Conservation (phyloP, 306 rosid genomes). For the Lablab purpureus region DNA sequence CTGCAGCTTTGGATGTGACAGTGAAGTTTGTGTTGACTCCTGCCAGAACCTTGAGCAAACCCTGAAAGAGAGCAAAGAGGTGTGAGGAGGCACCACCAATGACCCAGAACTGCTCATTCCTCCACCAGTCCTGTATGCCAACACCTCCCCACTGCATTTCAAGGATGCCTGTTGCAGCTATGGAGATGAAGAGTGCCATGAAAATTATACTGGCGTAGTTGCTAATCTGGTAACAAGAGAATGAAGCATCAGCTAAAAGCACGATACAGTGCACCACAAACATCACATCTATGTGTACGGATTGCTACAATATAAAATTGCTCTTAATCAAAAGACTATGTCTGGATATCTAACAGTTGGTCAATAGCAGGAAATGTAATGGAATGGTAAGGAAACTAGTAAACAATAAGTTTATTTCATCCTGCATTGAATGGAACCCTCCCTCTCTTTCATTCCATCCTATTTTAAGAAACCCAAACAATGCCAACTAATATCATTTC, state of each 20-base stretch:
- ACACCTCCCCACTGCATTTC: conserved; percentile 99
- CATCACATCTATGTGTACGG: background rate
- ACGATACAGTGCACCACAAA: background rate
- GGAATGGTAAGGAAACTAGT: background rate
- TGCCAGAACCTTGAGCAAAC: conserved; percentile 91
- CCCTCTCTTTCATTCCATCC: background rate
- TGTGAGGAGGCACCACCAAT: conserved; percentile 91
- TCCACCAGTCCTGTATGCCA: conserved; percentile 97
- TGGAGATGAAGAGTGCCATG: conserved; percentile 87
- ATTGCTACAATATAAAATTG: conserved; percentile 5
- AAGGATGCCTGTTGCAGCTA: conserved; percentile 81
- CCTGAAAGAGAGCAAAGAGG: conserved; percentile 86
- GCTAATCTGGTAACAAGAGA: conserved; percentile 70
- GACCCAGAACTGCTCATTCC: conserved; percentile 97
- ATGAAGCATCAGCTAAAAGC: conserved; percentile 33
- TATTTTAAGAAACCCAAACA: background rate
- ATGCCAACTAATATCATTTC: background rate
- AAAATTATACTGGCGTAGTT: conserved; percentile 85
- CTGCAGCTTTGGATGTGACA: conserved; percentile 90
- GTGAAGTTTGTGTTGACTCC: conserved; percentile 92
- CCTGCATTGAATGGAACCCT: background rate
- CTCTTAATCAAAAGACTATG: background rate
- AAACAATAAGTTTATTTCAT: background rate
- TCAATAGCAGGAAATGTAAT: background rate
- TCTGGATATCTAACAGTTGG: background rate